Conservation (phyloP, 768 basidiomycete species). For the Phanerochaete sordida region DNA sequence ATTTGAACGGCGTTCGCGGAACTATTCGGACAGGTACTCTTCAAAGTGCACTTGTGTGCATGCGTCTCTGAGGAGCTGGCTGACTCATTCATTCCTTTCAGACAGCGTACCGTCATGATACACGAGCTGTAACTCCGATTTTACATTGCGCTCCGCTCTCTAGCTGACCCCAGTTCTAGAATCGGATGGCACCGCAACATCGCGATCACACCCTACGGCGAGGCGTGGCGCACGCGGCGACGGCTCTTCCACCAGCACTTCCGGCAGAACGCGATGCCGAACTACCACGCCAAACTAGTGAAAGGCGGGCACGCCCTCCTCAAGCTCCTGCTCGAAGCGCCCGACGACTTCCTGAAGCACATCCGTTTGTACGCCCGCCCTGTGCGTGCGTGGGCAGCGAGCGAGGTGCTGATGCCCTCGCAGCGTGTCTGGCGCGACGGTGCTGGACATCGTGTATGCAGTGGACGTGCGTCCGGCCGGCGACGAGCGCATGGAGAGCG, state of each 20-base stretch:
- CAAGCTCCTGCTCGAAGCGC: background rate
- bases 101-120: background rate
- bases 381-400: no score
- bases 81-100: background rate
- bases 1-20: constrained; percentile 22
- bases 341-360: background rate
- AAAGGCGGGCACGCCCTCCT: background rate
- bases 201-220: background rate
- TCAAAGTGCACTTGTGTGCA: background rate
- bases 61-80: no score
- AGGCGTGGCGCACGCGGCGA: constrained; percentile 3
- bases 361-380: background rate
- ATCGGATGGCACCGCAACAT: background rate
- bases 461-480: constrained; percentile 12
- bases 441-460: constrained; percentile 13
- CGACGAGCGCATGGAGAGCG: constrained; percentile 13
- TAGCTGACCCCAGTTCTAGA: background rate
- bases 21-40: constrained; percentile 17
- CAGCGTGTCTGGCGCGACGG: constrained; percentile 12
- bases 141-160: no score
- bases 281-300: background rate
- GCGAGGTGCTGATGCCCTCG: no score
- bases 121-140: constrained; percentile 1
- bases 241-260: constrained; percentile 4
- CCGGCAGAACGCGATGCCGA: background rate